Base-by-base conservation (phyloP, 2,329 filamentous ascomycete species). In the Apiospora aurea region DNA sequence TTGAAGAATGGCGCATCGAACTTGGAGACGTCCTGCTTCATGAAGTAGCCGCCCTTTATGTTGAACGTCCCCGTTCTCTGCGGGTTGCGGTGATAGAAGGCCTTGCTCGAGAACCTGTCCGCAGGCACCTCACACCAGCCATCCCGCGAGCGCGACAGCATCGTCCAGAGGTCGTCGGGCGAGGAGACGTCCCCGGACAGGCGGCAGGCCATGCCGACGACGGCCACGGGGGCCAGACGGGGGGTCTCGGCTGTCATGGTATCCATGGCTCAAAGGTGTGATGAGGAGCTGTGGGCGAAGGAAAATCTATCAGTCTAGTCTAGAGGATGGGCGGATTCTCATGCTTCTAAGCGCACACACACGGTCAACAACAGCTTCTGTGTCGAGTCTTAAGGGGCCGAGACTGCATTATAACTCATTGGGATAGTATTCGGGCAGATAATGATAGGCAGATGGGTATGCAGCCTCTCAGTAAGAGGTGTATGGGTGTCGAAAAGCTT, bases 101-200 rank as follows among this genome's bases (percentile, higher is more conserved):
- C 78, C 10, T 74, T 75, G 21, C 75, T 74, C 69, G 76, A 80
- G 76, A 82, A 83, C 1, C 81, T 75, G 61, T 78, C 75, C 8
- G 71, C 73, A 68, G 79, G 79, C 67, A 80, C 80, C 14, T 79
- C 75, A 14, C 81, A 81, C 76, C 80, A 82, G 8, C 81, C 81
- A 71, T 78, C 82, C 67, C 80, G 77, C 69, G 80, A 80, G 64
- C 81, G 76, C n/a, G 80, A 80, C 71, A 78, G 79, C 18, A 83
- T 72, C 74, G 82, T 80, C 82, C 82, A 83, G 61, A 83, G 81
- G 71, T 82, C 80, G 21, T 81, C 79, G 7, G 81, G 77, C 41
- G 77, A 80, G 4, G 78, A 76, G 1, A 82, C 79, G 70, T 80
- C 79, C 21, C 81, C 81, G 16, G 82, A 80, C 4, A 83, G 75